Percentiles rank a stretch among this genome's conserved stretches.
These are phyloP conservation scores for Thuidium tamariscinum DNA, from an alignment of 225 moss, liverwort and hornwort species.

Conservation along the genomic window DNA sequence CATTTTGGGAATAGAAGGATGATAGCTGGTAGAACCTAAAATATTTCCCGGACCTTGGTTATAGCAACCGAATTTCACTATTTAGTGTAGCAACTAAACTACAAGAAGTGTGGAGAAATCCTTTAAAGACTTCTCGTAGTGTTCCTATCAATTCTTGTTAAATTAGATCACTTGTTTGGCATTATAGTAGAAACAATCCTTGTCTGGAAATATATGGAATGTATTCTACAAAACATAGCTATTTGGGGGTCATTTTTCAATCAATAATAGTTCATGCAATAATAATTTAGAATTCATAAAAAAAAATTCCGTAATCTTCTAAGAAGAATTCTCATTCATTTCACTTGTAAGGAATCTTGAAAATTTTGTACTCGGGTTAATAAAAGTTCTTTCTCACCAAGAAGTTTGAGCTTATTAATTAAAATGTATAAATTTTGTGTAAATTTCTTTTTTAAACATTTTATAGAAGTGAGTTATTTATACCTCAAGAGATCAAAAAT, in stretches of 20 bases:
- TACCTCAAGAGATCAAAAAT: not conserved
- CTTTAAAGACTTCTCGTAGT: not conserved
- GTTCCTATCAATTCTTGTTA: not conserved
- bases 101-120: not conserved
- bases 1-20: too few relatives aligned
- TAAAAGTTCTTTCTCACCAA: not conserved
- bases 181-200: too few relatives aligned
- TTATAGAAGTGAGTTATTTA: not conserved
- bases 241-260: fast-evolving
- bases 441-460: not conserved
- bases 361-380: not conserved
- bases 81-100: not conserved
- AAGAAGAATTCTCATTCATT: not conserved
- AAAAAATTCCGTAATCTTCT: not conserved
- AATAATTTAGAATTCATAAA: not conserved
- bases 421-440: not conserved
- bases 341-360: not conserved
- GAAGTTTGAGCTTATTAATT: not conserved
- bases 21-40: too few relatives aligned
- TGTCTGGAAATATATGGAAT: not conserved
- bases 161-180: not conserved
- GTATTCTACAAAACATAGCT: not conserved
- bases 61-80: too few relatives aligned
- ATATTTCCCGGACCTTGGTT: too few relatives aligned
- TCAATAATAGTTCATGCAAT: not conserved